phyloP scores from a whole-genome alignment of 345 rosid species.

The Citrus cavaleriei region DNA sequence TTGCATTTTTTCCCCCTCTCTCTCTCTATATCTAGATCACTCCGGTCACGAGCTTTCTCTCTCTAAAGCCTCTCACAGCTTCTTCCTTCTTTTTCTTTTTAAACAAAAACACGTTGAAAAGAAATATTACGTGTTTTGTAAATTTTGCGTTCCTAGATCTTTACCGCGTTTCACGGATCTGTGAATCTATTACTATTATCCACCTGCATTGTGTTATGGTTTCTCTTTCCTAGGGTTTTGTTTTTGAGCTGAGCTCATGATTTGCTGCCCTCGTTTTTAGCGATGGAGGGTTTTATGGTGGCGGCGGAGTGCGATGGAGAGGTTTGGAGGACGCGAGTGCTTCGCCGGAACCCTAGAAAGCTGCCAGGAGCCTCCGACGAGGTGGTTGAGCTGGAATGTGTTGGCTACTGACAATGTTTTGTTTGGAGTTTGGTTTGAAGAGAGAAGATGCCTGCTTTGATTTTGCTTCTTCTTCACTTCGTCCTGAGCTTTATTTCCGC shows the following conservation, averaged over 20 bases:
- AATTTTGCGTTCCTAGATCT: slow-evolving; percentile 17
- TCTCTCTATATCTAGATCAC: neutral
- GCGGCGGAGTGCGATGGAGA: slow-evolving; percentile 30
- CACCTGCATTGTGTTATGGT: slow-evolving; percentile 21
- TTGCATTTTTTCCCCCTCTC: neutral
- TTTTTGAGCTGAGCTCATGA: neutral
- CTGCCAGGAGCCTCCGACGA: slow-evolving; percentile 22
- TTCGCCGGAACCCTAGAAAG: slow-evolving; percentile 16
- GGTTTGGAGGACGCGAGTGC: slow-evolving; percentile 15
- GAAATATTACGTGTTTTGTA: neutral
- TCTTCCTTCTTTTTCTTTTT: no score
- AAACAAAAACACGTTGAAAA: no score
- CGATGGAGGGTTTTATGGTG: slow-evolving; percentile 15
- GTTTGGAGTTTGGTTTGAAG: slow-evolving; percentile 28
- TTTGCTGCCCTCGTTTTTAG: neutral
- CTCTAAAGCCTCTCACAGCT: neutral
- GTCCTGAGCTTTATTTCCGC: slow-evolving; percentile 32
- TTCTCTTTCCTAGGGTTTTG: slow-evolving; percentile 54
- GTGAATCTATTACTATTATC: neutral
- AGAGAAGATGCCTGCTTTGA: slow-evolving; percentile 45
- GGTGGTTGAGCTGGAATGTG: slow-evolving; percentile 14
- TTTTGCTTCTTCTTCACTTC: slow-evolving; percentile 41
- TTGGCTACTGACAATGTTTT: slow-evolving; percentile 44
- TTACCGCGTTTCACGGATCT: slow-evolving; percentile 75
- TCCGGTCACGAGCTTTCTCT: neutral